Evolutionary conservation across 352 stramenopile species (phyloP).

Genomic region (Phytopythium ostracodes): DNA sequence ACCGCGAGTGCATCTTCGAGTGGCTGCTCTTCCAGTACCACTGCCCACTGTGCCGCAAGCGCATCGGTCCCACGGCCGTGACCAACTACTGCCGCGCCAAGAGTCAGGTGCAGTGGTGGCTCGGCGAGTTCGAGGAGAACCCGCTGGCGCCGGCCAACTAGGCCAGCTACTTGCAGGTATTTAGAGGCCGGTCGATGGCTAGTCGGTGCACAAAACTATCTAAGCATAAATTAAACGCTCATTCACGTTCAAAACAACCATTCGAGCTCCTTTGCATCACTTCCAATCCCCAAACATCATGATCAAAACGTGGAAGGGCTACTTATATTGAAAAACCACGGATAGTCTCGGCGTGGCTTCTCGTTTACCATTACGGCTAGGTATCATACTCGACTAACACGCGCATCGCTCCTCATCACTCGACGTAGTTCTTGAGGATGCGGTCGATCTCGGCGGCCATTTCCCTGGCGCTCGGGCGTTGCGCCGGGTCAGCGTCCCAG

Average conservation of each 20-base stretch:
- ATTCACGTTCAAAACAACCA: background rate
- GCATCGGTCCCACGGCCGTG: slow-evolving; percentile 41
- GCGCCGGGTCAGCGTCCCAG: slow-evolving; percentile 45
- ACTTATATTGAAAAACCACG: background rate
- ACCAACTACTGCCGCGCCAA: slow-evolving; percentile 62
- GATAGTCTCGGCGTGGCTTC: background rate
- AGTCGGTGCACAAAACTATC: background rate
- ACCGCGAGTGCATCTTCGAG: slow-evolving; percentile 71
- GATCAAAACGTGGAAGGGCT: background rate
- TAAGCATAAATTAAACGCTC: background rate
- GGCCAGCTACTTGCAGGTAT: background rate
- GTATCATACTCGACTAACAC: slow-evolving; percentile 4
- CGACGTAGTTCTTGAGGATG: slow-evolving; percentile 36
- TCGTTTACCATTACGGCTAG: background rate
- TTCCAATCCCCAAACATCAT: background rate
- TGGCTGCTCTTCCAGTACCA: slow-evolving; percentile 73
- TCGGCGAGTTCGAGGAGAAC: slow-evolving; percentile 59
- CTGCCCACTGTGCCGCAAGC: slow-evolving; percentile 60
- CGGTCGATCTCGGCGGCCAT: slow-evolving; percentile 45
- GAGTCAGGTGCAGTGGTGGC: slow-evolving; percentile 61
- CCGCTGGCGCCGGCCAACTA: slow-evolving; percentile 20
- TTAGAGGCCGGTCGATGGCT: background rate
- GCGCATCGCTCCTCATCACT: background rate
- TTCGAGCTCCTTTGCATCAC: background rate
- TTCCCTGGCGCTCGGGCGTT: slow-evolving; percentile 44